A percentile compares a stretch with the other conserved stretches of the same genome.
phyloP scores from a whole-genome alignment of 202 grass and related monocot genomes.

The Eragrostis tef region DNA sequence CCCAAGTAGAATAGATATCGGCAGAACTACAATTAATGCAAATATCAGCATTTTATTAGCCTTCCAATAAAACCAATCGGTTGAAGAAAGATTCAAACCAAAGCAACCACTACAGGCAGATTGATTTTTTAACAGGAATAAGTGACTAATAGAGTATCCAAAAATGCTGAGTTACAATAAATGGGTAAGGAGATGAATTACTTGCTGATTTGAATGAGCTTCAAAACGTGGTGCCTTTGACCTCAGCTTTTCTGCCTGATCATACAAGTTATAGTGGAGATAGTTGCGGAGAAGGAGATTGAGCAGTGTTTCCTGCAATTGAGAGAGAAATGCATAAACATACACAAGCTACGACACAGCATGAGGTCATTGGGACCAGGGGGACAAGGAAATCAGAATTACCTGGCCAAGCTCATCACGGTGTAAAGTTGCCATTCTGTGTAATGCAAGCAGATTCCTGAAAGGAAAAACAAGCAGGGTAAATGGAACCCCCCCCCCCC shows the following conservation, averaged over 20 bases:
- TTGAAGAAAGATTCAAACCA: conserved; percentile 15
- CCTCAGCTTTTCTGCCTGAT: conserved; percentile 92
- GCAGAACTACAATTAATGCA: conserved; percentile 64
- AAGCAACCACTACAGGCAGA: not conserved
- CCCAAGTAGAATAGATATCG: conserved; percentile 85
- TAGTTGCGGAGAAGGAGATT: conserved; percentile 97
- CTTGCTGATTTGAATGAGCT: conserved; percentile 92
- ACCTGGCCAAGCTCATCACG: conserved; percentile 87
- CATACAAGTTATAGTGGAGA: conserved; percentile 91
- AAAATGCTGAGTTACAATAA: not conserved
- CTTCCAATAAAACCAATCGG: not conserved
- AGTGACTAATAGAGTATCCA: not conserved
- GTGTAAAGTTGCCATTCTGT: conserved; percentile 86
- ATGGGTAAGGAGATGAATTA: conserved; percentile 33
- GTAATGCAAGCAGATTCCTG: conserved; percentile 77
- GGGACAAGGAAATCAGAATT: conserved; percentile 22
- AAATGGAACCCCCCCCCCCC: too few species aligned
- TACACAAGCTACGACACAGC: not conserved
- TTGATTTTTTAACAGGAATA: not conserved
- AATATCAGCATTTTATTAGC: conserved; percentile 7
- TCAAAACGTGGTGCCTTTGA: conserved; percentile 95
- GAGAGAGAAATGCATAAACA: conserved; percentile 9
- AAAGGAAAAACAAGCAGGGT: not conserved
- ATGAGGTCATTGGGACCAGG: not conserved
- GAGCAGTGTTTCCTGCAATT: conserved; percentile 76